Base-by-base conservation (phyloP, 2,329 filamentous ascomycete species). In the Microsporum canis region DNA sequence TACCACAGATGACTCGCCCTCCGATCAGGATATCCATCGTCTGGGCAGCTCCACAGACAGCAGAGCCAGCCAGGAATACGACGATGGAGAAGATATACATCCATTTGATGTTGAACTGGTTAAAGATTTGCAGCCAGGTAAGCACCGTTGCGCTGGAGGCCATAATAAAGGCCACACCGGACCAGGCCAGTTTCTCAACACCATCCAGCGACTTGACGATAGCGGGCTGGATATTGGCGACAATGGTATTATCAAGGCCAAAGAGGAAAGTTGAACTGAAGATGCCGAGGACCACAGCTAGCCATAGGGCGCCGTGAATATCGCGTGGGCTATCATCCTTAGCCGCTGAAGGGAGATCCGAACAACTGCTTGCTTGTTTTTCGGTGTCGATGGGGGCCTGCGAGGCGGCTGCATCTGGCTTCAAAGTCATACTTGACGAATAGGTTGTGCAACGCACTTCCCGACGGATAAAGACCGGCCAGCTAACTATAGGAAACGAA, bases 1-100 rank as follows among this genome's bases (percentile, higher is more conserved):
- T 60, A 7, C 74, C 74, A 38, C 68, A 68, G 27, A 73, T 64
- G 17, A 68, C 72, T 58, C 74, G 69, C 5, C 73, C 74, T 2
- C 72, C 63, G 61, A 83, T 82, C 10, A 82, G 65, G 23, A 76
- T 76, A 61, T 75, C 66, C 70, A 79, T 78, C 33, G 64, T 74
- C 0, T 74, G 75, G 0, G 78, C 75, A 0, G 69, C 77, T 41
- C 77, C 79, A 60, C 78, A 80, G 0, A 79, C 57, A 0, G 76
- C 70, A 62, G 57, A 64, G 0, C 71, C 72, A 39, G 59, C 64
- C 51, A 71, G 66, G 59, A 75, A 73, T 5, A 72, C 17, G n/a
- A 69, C 6, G 17, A 71, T 60, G 5, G 62, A 64, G 5, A 56
- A 34, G 14, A 77, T 64, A 60, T 70, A 74, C n/a, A 77, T 61